Evolutionary conservation across 129 eudicot genomes (phyloP).

Genomic region (Helianthus annuus): DNA sequence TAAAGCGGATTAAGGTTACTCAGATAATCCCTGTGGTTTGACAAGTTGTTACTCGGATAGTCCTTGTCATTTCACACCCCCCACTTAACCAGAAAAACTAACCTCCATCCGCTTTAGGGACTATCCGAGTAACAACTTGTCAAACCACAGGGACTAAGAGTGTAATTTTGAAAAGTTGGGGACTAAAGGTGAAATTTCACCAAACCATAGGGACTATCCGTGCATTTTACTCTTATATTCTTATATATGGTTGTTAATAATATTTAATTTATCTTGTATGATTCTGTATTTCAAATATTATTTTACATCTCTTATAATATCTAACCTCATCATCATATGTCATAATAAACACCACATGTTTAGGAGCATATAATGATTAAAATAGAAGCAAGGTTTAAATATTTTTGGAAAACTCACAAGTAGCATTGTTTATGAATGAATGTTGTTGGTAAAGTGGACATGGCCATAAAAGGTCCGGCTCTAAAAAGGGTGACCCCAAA

Average conservation of each 20-base stretch:
- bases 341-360: constrained; percentile 35
- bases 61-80: no score
- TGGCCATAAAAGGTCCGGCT: constrained; percentile 20
- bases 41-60: no score
- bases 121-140: no score
- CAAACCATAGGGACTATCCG: no score
- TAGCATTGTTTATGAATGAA: constrained; percentile 25
- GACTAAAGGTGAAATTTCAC: no score
- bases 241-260: not conserved
- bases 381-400: not conserved
- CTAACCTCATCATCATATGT: constrained; percentile 14
- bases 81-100: no score
- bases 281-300: not conserved
- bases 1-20: no score
- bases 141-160: no score
- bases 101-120: no score
- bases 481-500: constrained; percentile 34
- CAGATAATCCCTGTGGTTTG: no score
- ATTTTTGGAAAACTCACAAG: constrained; percentile 24
- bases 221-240: no score
- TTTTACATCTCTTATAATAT: constrained; percentile 11
- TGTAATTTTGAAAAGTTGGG: no score
- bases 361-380: constrained; percentile 27
- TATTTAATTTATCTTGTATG: not conserved
- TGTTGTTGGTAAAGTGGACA: constrained; percentile 27